These are phyloP conservation scores for Massariosphaeria phaeospora DNA, from an alignment of 495 filamentous ascomycete genomes.

Conservation along the genomic window DNA sequence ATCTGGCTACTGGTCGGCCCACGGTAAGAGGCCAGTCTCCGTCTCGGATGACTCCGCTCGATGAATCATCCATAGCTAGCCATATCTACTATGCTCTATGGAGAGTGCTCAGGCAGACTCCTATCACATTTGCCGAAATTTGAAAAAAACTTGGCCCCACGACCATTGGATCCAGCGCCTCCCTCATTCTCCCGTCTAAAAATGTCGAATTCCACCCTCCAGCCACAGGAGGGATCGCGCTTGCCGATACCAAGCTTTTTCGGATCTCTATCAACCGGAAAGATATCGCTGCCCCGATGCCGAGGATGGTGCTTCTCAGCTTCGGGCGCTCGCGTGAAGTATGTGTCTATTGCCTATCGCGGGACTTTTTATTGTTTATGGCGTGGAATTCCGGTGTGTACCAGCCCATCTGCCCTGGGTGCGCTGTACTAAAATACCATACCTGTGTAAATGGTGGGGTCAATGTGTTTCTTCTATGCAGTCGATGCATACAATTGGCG, in stretches of 20 bases:
- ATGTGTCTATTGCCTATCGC: background rate
- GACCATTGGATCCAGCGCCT: background rate
- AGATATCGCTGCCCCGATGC: background rate
- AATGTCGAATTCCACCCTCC: slow-evolving; percentile 1
- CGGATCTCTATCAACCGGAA: background rate
- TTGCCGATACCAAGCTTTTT: slow-evolving; percentile 5
- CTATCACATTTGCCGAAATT: slow-evolving; percentile 12
- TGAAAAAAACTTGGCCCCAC: background rate
- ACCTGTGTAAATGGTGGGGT: background rate
- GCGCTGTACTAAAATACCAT: background rate
- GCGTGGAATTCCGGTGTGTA: background rate
- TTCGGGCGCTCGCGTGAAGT: background rate
- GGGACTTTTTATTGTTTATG: background rate
- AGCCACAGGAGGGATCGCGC: slow-evolving; percentile 4
- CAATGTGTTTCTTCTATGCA: background rate
- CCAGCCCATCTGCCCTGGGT: too few relatives aligned
- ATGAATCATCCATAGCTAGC: too few relatives aligned
- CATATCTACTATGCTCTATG: too few relatives aligned
- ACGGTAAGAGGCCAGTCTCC: too few relatives aligned
- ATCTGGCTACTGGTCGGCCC: too few relatives aligned
- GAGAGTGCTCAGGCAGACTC: slow-evolving; percentile 5
- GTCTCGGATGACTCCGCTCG: too few relatives aligned
- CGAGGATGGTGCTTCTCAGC: background rate
- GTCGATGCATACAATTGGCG: slow-evolving; percentile 4
- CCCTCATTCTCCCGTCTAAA: slow-evolving; percentile 14